Evolutionary conservation across 306 rosid genomes (phyloP), one percentile per base, ranked within the genome.

Genomic region (Quercus robur): DNA sequence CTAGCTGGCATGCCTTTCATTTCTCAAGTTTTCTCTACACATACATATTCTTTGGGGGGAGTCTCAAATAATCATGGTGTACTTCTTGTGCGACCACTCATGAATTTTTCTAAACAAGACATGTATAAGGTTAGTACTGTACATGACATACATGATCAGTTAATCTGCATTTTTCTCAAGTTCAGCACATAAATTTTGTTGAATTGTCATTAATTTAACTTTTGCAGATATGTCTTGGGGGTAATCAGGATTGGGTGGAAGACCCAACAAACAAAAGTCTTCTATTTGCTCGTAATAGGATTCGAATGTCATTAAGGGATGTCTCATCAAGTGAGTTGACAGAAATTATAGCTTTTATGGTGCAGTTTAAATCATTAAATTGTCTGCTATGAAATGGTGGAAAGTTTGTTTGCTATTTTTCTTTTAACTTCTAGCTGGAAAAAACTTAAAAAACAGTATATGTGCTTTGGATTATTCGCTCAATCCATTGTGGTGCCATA

Each of bases 1-100:
- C 99, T 95, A 77, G 97, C 99, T 52, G 98, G 98, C 86, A 93
- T 87, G 90, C 94, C 97, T 75, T 93, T 91, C 72, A 80, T 89
- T 49, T 91, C 98, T 84, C 94, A 90, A 80, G 89, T 88, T 84
- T 95, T 93, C 88, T 87, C 94, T 75, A 62, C 81, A 8, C 80
- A 89, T 75, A 63, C 76, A 11, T 84, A 81, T 80, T 79, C 85
- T 59, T 56, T 56, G 59, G 44, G 41, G 57, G 79, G 77, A 81
- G 79, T 71, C 85, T 82, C 85, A 23, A 80, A 74, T 75, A 86
- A 85, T 75, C 78, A 56, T 51, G 87, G 94, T 18, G 77, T 91
- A 78, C 92, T 93, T 82, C 91, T 95, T 76, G 96, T 91, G 83
- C 89, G 97, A 46, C 99, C 99, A 44, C 93, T 95, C 70, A 70